A percentile compares a stretch with the other conserved stretches of the same genome.
phyloP scores from a whole-genome alignment of 2,329 filamentous ascomycete genomes.

The Rhinocladiella mackenziei region DNA sequence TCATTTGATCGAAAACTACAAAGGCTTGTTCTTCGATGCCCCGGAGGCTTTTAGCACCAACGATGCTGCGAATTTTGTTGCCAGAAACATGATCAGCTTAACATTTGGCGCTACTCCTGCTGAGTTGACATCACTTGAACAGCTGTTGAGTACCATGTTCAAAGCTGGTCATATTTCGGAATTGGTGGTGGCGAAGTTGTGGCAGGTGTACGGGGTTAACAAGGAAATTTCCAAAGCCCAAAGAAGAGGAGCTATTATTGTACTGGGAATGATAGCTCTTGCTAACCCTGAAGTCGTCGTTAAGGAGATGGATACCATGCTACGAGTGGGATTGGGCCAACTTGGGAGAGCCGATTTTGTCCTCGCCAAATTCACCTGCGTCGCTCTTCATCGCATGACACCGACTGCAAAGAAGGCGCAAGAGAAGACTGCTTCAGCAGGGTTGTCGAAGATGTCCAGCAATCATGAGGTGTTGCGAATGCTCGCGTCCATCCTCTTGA shows the following conservation, averaged over 20 bases:
- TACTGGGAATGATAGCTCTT: constrained; percentile 91
- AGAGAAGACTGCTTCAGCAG: constrained; percentile 52
- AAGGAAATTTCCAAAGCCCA: constrained; percentile 89
- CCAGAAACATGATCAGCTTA: constrained; percentile 97
- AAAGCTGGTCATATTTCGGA: constrained; percentile 83
- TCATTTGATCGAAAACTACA: constrained; percentile 96
- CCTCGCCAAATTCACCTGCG: constrained; percentile 90
- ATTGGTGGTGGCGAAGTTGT: constrained; percentile 82
- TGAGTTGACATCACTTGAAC: constrained; percentile 90
- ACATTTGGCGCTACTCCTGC: constrained; percentile 94
- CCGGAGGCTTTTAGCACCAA: constrained; percentile 83
- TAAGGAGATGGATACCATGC: constrained; percentile 89
- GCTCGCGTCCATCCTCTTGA: constrained; percentile 78
- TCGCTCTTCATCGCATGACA: constrained; percentile 86
- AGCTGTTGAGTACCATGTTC: constrained; percentile 96
- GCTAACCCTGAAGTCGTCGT: constrained; percentile 91
- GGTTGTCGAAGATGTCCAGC: constrained; percentile 74
- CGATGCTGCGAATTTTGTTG: constrained; percentile 91
- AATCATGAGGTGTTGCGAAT: constrained; percentile 82
- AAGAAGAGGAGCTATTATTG: constrained; percentile 87
- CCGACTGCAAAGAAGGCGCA: constrained; percentile 76
- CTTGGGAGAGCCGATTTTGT: constrained; percentile 79
- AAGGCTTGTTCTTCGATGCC: constrained; percentile 90
- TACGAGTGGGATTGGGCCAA: constrained; percentile 79
- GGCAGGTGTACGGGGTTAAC: constrained; percentile 95